phyloP scores from a whole-genome alignment of 768 basidiomycete species.

The Heimioporus sp. region DNA sequence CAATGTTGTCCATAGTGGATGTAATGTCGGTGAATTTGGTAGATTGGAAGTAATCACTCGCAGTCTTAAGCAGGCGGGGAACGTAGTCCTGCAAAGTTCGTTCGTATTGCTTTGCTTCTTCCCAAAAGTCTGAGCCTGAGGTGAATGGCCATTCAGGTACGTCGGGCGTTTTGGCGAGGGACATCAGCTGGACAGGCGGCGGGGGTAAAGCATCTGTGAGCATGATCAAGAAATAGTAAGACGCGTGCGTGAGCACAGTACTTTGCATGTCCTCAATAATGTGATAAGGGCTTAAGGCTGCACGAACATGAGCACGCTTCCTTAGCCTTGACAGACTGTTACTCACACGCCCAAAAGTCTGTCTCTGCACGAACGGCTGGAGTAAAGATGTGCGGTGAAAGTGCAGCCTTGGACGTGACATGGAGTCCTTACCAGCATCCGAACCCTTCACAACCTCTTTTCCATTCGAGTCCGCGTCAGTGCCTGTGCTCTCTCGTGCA shows the following conservation, averaged over 20 bases:
- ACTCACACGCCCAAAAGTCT: too few species aligned
- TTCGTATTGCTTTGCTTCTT: conserved; percentile 4
- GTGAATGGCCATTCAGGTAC: not conserved
- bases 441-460: too few species aligned
- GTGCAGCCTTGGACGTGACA: too few species aligned
- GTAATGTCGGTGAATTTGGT: conserved; percentile 4
- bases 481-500: too few species aligned
- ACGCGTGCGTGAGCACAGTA: not conserved
- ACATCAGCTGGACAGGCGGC: not conserved
- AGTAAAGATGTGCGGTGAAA: too few species aligned
- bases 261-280: conserved; percentile 5
- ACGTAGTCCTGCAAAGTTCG: conserved; percentile 1
- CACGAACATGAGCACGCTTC: not conserved
- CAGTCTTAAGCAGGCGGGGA: conserved; percentile 4
- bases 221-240: not conserved
- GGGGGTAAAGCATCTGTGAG: conserved; percentile 2
- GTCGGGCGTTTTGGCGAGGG: not conserved
- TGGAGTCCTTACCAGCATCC: too few species aligned
- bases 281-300: not conserved
- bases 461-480: too few species aligned
- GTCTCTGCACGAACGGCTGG: too few species aligned
- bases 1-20: conserved; percentile 6
- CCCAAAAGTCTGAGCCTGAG: conserved; percentile 8
- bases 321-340: too few species aligned
- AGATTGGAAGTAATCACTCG: not conserved